Evolutionary conservation across 495 filamentous ascomycete genomes (phyloP).

Genomic region (Penicillium atrosanguineum): DNA sequence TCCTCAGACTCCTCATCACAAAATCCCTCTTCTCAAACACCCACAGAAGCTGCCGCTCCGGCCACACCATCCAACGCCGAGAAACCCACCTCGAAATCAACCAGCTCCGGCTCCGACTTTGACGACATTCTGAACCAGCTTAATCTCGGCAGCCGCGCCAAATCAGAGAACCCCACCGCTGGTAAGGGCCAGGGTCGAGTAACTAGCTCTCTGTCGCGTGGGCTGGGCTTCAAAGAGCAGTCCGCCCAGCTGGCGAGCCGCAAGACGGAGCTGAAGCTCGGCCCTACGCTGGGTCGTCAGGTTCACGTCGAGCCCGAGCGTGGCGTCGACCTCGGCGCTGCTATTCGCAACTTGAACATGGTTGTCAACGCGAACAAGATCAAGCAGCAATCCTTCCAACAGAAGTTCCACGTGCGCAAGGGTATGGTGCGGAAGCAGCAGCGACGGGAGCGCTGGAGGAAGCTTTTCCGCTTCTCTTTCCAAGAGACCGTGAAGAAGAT

Average conservation of each 20-base stretch:
- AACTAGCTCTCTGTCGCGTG: slow-evolving; percentile 21
- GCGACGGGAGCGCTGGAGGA: slow-evolving; percentile 38
- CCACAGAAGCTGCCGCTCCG: slow-evolving; percentile 1
- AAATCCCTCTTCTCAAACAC: background rate
- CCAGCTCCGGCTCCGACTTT: slow-evolving; percentile 25
- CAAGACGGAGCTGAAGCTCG: slow-evolving; percentile 38
- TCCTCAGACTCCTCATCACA: slow-evolving; percentile 19
- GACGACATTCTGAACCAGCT: slow-evolving; percentile 40
- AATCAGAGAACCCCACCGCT: slow-evolving; percentile 3
- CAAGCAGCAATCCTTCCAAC: slow-evolving; percentile 17
- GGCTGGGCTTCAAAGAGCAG: slow-evolving; percentile 6
- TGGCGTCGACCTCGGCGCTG: slow-evolving; percentile 31
- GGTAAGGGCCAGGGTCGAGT: slow-evolving; percentile 6
- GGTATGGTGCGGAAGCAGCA: slow-evolving; percentile 38
- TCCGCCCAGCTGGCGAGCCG: slow-evolving; percentile 11
- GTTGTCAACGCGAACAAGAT: slow-evolving; percentile 30
- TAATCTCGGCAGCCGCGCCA: slow-evolving; percentile 30
- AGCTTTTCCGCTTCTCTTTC: slow-evolving; percentile 45
- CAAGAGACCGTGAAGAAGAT: slow-evolving; percentile 40
- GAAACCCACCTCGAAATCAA: slow-evolving; percentile 6
- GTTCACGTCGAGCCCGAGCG: slow-evolving; percentile 36
- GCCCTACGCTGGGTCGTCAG: slow-evolving; percentile 41
- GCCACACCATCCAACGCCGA: slow-evolving; percentile 7
- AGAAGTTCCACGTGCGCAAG: slow-evolving; percentile 39
- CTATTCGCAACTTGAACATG: slow-evolving; percentile 27